phyloP scores from a whole-genome alignment of 495 filamentous ascomycete species.

The Aspergillus diversus region DNA sequence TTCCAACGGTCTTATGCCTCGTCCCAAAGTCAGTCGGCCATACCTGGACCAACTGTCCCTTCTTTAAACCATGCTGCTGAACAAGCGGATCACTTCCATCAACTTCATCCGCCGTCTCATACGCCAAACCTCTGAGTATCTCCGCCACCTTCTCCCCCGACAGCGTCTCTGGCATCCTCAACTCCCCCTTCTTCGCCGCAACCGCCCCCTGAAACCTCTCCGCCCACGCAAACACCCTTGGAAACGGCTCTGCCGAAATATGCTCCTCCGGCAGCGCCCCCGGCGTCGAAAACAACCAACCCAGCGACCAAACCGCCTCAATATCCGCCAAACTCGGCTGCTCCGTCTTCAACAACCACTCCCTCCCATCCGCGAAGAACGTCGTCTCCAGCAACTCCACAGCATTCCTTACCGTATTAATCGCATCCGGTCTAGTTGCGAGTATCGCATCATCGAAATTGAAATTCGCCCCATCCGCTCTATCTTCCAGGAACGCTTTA shows the following conservation, averaged over 20 bases:
- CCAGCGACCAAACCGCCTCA: constrained; percentile 59
- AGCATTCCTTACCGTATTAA: constrained; percentile 42
- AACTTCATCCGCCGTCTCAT: not conserved
- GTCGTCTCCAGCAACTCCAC: constrained; percentile 56
- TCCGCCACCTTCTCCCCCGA: constrained; percentile 9
- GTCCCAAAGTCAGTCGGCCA: constrained; percentile 12
- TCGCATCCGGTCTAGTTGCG: constrained; percentile 44
- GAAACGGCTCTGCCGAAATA: constrained; percentile 48
- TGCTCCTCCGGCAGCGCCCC: constrained; percentile 48
- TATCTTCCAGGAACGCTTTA: constrained; percentile 13
- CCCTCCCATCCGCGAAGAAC: constrained; percentile 57
- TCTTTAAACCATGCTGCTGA: not conserved
- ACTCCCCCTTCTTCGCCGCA: not conserved
- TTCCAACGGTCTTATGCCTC: constrained; percentile 4
- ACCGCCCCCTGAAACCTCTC: constrained; percentile 43
- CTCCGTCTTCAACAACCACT: constrained; percentile 55
- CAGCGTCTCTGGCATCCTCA: not conserved
- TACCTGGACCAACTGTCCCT: constrained; percentile 12
- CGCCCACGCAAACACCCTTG: constrained; percentile 59
- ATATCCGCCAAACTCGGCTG: constrained; percentile 59
- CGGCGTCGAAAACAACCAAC: constrained; percentile 57
- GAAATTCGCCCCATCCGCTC: constrained; percentile 3
- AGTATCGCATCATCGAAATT: constrained; percentile 4
- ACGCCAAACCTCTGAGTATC: not conserved
- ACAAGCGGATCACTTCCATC: constrained; percentile 11